phyloP scores from a whole-genome alignment of 495 filamentous ascomycete species.

The Tuber calosporum region DNA sequence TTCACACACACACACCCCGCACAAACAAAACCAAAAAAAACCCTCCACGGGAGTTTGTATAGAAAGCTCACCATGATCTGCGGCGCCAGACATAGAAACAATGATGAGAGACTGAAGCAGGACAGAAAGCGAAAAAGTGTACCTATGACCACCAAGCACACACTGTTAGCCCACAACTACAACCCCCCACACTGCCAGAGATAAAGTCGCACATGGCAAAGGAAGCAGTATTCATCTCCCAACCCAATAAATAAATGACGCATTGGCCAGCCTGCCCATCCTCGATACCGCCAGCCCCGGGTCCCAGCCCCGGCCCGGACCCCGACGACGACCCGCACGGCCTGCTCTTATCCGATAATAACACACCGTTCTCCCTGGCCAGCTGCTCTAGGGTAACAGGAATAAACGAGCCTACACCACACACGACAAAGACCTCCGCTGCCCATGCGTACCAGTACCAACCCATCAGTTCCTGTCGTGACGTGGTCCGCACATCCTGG shows the following conservation, averaged over 20 bases:
- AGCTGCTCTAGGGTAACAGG: slow-evolving; percentile 94
- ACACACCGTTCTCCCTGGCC: slow-evolving; percentile 78
- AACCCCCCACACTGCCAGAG: slow-evolving; percentile 3
- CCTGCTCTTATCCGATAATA: slow-evolving; percentile 63
- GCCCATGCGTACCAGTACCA: slow-evolving; percentile 98
- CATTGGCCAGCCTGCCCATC: slow-evolving; percentile 58
- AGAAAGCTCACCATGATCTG: slow-evolving; percentile 70
- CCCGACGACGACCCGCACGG: slow-evolving; percentile 53
- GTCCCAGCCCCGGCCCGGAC: slow-evolving; percentile 12
- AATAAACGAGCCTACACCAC: slow-evolving; percentile 88
- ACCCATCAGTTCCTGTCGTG: slow-evolving; percentile 74
- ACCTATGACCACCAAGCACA: slow-evolving; percentile 44
- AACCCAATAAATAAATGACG: slow-evolving; percentile 70
- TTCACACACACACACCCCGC: background rate
- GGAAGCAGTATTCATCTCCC: slow-evolving; percentile 88
- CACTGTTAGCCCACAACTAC: slow-evolving; percentile 12
- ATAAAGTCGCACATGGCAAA: slow-evolving; percentile 64
- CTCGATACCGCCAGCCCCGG: slow-evolving; percentile 37
- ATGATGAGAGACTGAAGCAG: slow-evolving; percentile 81
- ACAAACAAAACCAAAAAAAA: background rate
- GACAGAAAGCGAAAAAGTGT: slow-evolving; percentile 90
- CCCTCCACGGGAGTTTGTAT: slow-evolving; percentile 4
- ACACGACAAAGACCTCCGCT: slow-evolving; percentile 95
- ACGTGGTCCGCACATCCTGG: slow-evolving; percentile 83
- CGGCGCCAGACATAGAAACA: slow-evolving; percentile 89